These are phyloP conservation scores for Dimargaris cristalligena DNA, from an alignment of 192 early-diverging fungal genomes.

Conservation along the genomic window DNA sequence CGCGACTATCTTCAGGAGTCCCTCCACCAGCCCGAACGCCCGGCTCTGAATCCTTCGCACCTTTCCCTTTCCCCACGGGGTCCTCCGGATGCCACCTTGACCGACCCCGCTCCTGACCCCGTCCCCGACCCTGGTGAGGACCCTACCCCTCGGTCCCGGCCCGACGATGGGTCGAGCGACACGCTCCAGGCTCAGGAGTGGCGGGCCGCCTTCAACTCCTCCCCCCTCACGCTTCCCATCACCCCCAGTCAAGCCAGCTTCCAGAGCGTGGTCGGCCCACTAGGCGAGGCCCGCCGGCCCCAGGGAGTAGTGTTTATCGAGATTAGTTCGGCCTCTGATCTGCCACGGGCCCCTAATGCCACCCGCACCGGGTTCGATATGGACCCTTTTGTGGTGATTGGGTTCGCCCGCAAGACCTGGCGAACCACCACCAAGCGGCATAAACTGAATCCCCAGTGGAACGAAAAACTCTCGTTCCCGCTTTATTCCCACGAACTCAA, in stretches of 20 bases:
- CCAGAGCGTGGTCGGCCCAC: no score
- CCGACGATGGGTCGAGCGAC: no score
- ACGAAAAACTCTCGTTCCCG: constrained; percentile 48
- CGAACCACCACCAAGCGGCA: constrained; percentile 46
- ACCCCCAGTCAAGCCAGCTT: background rate
- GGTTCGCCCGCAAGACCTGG: constrained; percentile 50
- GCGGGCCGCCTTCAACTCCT: background rate
- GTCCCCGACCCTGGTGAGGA: background rate
- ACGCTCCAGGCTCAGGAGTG: background rate
- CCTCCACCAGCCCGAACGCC: background rate
- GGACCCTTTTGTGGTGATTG: constrained; percentile 67
- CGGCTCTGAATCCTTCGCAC: background rate
- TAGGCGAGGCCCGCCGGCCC: constrained; percentile 1
- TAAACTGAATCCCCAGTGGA: constrained; percentile 54
- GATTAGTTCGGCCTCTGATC: constrained; percentile 25
- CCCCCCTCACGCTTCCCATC: background rate
- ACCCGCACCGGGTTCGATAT: constrained; percentile 52
- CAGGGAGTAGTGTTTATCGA: constrained; percentile 33
- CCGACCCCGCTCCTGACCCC: background rate
- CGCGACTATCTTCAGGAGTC: background rate
- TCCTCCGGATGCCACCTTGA: no score
- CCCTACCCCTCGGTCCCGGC: no score
- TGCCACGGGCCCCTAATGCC: constrained; percentile 24
- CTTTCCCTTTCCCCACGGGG: background rate
- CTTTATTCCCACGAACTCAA: constrained; percentile 25